Percentiles rank a stretch among this genome's conserved stretches.
These are phyloP conservation scores for Hypomontagnella submonticulosa DNA, from an alignment of 495 filamentous ascomycete genomes.

Conservation along the genomic window DNA sequence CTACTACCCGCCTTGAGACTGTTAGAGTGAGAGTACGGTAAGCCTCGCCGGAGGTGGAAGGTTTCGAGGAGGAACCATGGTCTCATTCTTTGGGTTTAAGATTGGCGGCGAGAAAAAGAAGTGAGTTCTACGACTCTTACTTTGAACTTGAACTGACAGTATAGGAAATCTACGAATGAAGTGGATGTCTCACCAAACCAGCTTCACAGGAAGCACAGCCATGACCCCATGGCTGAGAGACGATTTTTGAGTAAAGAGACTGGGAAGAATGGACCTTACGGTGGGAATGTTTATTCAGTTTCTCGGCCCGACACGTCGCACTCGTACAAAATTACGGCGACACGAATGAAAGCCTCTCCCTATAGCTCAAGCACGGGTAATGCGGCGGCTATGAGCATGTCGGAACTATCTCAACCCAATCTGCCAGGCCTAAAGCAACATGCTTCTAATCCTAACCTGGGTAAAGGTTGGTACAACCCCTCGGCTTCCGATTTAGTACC, in stretches of 20 bases:
- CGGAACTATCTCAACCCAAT: constrained; percentile 47
- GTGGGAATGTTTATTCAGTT: constrained; percentile 48
- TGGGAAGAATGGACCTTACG: constrained; percentile 31
- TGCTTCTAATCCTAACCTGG: constrained; percentile 54
- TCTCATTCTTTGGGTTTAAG: constrained; percentile 62
- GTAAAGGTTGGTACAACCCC: constrained; percentile 42
- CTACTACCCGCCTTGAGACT: constrained; percentile 10
- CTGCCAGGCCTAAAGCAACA: constrained; percentile 47
- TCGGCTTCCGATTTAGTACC: constrained; percentile 45
- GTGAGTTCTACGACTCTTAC: constrained; percentile 47
- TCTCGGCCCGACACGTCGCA: constrained; percentile 48
- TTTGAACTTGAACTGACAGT: constrained; percentile 28
- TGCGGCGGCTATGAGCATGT: constrained; percentile 53
- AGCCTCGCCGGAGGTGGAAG: constrained; percentile 29
- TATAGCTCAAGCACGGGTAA: constrained; percentile 49
- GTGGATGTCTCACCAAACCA: constrained; percentile 37
- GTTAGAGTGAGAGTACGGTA: constrained; percentile 12
- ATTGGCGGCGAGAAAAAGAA: constrained; percentile 61
- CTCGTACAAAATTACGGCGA: constrained; percentile 40
- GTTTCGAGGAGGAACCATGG: constrained; percentile 51
- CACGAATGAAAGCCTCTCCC: constrained; percentile 39
- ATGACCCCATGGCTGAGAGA: constrained; percentile 46
- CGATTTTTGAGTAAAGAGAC: constrained; percentile 44
- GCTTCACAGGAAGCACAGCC: constrained; percentile 46
- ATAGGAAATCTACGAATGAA: constrained; percentile 51